These are phyloP conservation scores for Scheffersomyces stipitis DNA, from an alignment of 805 yeast species.

Conservation along the genomic window DNA sequence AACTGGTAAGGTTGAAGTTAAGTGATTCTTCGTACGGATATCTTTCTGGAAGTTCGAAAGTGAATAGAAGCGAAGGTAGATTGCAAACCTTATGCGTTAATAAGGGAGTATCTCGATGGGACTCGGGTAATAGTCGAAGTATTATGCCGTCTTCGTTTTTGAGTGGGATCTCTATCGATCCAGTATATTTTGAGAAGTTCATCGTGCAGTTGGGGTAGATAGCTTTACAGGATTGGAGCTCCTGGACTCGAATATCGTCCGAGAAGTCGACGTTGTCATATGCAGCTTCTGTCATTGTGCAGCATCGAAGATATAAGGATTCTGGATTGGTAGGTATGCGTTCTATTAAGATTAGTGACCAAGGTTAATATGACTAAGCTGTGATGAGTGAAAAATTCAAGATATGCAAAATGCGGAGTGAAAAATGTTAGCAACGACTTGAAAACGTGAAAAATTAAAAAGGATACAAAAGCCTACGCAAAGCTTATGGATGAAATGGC, in stretches of 20 bases:
- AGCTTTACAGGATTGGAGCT: conserved; percentile 38
- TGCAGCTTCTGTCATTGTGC: too few species aligned
- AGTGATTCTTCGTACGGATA: conserved; percentile 38
- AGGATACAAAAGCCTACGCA: too few species aligned
- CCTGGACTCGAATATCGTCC: conserved; percentile 30
- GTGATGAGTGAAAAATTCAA: too few species aligned
- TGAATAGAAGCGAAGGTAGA: conserved; percentile 31
- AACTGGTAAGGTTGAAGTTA: conserved; percentile 19
- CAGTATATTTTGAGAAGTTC: conserved; percentile 12
- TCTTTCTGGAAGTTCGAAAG: conserved; percentile 26
- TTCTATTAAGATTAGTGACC: too few species aligned
- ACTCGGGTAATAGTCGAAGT: conserved; percentile 7
- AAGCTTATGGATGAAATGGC: too few species aligned
- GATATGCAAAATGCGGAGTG: too few species aligned
- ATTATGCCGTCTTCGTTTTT: conserved; percentile 15
- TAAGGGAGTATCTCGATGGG: not conserved
- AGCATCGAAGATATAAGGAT: too few species aligned
- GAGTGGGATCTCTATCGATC: conserved; percentile 27
- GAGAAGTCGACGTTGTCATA: conserved; percentile 8
- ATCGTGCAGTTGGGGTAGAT: conserved; percentile 39
- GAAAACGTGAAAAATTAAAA: too few species aligned
- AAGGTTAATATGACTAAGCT: too few species aligned
- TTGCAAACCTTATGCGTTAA: conserved; percentile 12
- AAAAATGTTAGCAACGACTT: too few species aligned
- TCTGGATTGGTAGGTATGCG: too few species aligned